Conservation (phyloP, 2,329 filamentous ascomycete species). For the Penicillium sp. region DNA sequence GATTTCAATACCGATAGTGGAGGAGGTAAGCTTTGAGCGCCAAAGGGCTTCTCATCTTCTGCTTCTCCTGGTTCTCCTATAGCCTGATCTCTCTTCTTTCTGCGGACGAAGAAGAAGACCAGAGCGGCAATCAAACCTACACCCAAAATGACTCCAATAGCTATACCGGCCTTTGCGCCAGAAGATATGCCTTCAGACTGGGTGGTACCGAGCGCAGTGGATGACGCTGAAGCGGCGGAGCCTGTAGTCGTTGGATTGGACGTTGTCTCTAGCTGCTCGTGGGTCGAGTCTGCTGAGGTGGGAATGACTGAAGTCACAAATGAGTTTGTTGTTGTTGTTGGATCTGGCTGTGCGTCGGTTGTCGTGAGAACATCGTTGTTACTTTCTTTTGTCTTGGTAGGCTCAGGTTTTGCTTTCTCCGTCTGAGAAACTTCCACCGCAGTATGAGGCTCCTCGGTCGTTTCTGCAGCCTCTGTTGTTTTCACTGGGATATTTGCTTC, state of each 20-base stretch:
- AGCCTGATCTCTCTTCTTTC: constrained; percentile 59
- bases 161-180: constrained; percentile 69
- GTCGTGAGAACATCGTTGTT: constrained; percentile 4
- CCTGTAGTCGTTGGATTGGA: constrained; percentile 17
- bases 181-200: constrained; percentile 38
- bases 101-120: constrained; percentile 66
- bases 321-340: constrained; percentile 6
- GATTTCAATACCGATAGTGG: constrained; percentile 32
- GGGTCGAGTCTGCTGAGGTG: constrained; percentile 15
- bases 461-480: constrained; percentile 2
- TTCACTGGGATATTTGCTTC: constrained; percentile 6
- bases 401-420: constrained; percentile 11
- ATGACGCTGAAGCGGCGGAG: constrained; percentile 23
- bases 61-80: constrained; percentile 42
- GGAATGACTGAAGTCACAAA: constrained; percentile 21
- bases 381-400: constrained; percentile 8
- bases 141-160: constrained; percentile 69
- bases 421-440: constrained; percentile 8
- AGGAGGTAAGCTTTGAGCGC: constrained; percentile 27
- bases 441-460: constrained; percentile 7
- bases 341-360: constrained; percentile 5
- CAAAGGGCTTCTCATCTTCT: constrained; percentile 60
- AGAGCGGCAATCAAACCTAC: constrained; percentile 61
- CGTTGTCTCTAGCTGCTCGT: constrained; percentile 13
- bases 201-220: constrained; percentile 19